Base-by-base conservation (phyloP, 306 rosid genomes). In the Castanospermum australe region DNA sequence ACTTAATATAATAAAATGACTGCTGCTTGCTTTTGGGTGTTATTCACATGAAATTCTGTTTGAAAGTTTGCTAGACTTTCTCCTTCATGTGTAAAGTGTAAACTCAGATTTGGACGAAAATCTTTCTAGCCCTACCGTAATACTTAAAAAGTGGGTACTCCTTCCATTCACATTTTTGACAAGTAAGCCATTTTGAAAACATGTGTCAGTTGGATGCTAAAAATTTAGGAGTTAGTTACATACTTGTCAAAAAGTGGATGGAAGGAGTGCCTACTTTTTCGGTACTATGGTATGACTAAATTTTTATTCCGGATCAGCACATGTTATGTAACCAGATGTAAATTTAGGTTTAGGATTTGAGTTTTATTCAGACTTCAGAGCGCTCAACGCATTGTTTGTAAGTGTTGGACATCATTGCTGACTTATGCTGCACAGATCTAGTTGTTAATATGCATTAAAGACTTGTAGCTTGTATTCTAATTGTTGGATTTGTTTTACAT, bases 391-490 rank as follows among this genome's bases (percentile, higher is more conserved):
- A 36, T 63, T 20, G 9, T 21, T 51, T 30, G 17, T 32, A 42
- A 47, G 51, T 63, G 62, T 63, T 18, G 71, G 79, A 20, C 68
- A 25, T 59, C 57, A 2, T 57, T 73, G 42, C 44, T 73, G 7
- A 68, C 48, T 28, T 75, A 32, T 32, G 6, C 35, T 12, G 50
- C 22, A 11, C 20, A 12, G 41, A 38, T 68, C 28, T 44, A 5
- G 17, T 48, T 47, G 56, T 4, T 69, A 28, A n/a, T 35, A 68
- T 68, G 47, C 62, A 48, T 50, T 24, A 10, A 70, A 18, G 32
- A 50, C 21, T 48, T 32, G 59, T 33, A 18, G 20, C 59, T 70
- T 9, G 17, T 30, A 10, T 70, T 32, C 6, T 35, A 8, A 18
- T 32, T 32, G 18, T 50, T 70, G 15, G 22, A 45, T 25, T 28